phyloP scores from a whole-genome alignment of 805 yeast genomes.

The Wickerhamomyces sydowiorum region DNA sequence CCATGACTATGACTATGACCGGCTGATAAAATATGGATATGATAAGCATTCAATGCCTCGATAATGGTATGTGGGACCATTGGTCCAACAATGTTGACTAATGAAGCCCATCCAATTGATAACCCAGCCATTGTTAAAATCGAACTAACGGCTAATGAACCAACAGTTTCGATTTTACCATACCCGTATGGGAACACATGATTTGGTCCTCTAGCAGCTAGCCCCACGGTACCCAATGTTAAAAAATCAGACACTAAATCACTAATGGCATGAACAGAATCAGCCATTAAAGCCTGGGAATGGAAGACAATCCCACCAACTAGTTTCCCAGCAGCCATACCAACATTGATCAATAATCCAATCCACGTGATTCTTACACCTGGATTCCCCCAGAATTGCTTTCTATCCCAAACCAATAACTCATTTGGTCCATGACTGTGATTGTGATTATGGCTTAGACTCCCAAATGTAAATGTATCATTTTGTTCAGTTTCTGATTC shows the following conservation, averaged over 20 bases:
- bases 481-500: constrained; percentile 38
- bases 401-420: constrained; percentile 33
- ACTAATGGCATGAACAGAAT: constrained; percentile 87
- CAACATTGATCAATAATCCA: constrained; percentile 77
- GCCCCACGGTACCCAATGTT: constrained; percentile 83
- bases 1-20: constrained; percentile 28
- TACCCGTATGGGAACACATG: constrained; percentile 74
- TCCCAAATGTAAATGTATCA: constrained; percentile 32
- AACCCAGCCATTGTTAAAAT: constrained; percentile 83
- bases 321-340: constrained; percentile 83
- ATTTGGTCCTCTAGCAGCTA: constrained; percentile 57
- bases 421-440: constrained; percentile 29
- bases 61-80: constrained; percentile 55
- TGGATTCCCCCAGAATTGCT: constrained; percentile 54
- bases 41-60: constrained; percentile 47
- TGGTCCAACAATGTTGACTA: constrained; percentile 63
- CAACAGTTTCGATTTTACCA: constrained; percentile 90
- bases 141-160: constrained; percentile 82
- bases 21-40: constrained; percentile 37
- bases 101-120: constrained; percentile 84
- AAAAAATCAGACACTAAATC: constrained; percentile 87
- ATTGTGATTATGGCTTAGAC: constrained; percentile 27
- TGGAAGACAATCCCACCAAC: constrained; percentile 89
- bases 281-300: constrained; percentile 92
- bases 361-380: constrained; percentile 92